Evolutionary conservation across 202 grass and related monocot genomes (phyloP).

Genomic region (Musa balbisiana): DNA sequence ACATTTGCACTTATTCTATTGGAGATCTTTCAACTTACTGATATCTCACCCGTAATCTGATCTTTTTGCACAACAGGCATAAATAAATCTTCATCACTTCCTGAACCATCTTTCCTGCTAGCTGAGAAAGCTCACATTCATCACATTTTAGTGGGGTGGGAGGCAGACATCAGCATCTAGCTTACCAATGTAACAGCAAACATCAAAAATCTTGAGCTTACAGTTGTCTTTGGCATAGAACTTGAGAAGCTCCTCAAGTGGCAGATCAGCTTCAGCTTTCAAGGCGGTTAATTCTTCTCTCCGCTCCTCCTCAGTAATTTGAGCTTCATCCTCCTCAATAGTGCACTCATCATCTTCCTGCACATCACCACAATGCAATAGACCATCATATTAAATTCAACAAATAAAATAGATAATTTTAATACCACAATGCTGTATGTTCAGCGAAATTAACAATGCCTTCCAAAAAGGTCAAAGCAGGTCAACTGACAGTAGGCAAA

Average conservation of each 20-base stretch:
- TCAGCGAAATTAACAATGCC: too few relatives aligned
- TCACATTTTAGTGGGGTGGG: slow-evolving; percentile 32
- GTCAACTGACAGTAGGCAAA: neutral
- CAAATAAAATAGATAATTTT: neutral
- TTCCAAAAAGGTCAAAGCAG: neutral
- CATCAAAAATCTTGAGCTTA: slow-evolving; percentile 32
- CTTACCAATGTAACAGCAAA: neutral
- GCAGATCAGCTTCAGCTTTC: slow-evolving; percentile 81
- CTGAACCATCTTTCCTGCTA: slow-evolving; percentile 69
- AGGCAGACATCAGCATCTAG: neutral
- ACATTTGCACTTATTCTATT: slow-evolving; percentile 17
- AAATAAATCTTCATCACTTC: slow-evolving; percentile 33
- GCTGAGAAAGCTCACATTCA: slow-evolving; percentile 80
- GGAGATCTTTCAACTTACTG: slow-evolving; percentile 33
- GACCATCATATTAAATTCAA: neutral
- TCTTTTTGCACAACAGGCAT: slow-evolving; percentile 39
- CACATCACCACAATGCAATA: slow-evolving; percentile 22
- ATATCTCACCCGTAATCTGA: slow-evolving; percentile 82
- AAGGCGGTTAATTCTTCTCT: slow-evolving; percentile 78
- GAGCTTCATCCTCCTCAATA: slow-evolving; percentile 92
- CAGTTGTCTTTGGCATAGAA: slow-evolving; percentile 45
- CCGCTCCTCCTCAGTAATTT: slow-evolving; percentile 69
- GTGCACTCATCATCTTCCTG: slow-evolving; percentile 87
- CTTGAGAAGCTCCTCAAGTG: slow-evolving; percentile 72
- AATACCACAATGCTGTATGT: too few relatives aligned